phyloP scores from a whole-genome alignment of 768 basidiomycete genomes.

The Xerocomus potaroensis region DNA sequence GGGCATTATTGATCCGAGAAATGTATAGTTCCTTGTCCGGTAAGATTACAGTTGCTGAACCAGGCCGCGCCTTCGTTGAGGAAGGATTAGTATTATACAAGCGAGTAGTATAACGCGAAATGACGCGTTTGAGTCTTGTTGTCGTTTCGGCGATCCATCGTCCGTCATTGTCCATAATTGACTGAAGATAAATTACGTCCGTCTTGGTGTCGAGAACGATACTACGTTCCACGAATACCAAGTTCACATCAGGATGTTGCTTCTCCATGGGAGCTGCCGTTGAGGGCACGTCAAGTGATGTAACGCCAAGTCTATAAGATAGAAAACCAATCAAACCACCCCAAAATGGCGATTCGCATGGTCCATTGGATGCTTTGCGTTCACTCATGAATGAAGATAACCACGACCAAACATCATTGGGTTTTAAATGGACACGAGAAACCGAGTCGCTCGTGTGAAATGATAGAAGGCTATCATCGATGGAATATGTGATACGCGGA shows the following conservation, averaged over 20 bases:
- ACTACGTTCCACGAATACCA: constrained; percentile 76
- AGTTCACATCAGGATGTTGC: constrained; percentile 65
- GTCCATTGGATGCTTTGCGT: constrained; percentile 45
- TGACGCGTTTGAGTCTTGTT: constrained; percentile 11
- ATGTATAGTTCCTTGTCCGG: constrained; percentile 63
- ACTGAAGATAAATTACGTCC: constrained; percentile 57
- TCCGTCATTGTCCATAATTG: constrained; percentile 53
- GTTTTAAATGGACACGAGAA: constrained; percentile 40
- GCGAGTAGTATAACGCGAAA: constrained; percentile 10
- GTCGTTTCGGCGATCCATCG: constrained; percentile 54
- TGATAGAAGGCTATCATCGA: constrained; percentile 47
- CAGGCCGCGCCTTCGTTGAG: constrained; percentile 22
- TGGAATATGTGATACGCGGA: constrained; percentile 52
- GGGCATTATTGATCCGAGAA: constrained; percentile 60
- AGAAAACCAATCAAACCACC: constrained; percentile 76
- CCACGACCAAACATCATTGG: constrained; percentile 71
- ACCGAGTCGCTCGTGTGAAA: constrained; percentile 37
- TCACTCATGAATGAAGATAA: constrained; percentile 62
- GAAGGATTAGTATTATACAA: constrained; percentile 17
- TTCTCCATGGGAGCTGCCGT: constrained; percentile 24
- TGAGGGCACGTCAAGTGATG: constrained; percentile 46
- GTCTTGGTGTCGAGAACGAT: constrained; percentile 58
- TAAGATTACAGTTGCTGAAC: constrained; percentile 37
- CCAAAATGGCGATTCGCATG: constrained; percentile 67
- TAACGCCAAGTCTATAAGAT: constrained; percentile 75